Base-by-base conservation (phyloP, 2,329 filamentous ascomycete species). In the Ceratocystis cubensis region DNA sequence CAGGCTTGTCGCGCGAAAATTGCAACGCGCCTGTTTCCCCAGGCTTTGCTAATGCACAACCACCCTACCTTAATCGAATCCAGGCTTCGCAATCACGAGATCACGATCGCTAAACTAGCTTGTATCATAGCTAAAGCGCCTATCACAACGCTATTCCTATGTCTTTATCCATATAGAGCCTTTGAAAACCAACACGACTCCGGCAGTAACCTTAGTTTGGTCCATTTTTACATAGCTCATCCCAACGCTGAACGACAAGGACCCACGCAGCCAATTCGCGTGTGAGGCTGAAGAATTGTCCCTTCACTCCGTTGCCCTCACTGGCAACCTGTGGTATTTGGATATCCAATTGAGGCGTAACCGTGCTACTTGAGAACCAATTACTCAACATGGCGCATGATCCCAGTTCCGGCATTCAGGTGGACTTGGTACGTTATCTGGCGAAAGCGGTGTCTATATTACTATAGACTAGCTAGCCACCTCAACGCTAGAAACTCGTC, bases 331-430 rank as follows among this genome's bases (percentile, higher is more conserved):
- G 37, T 13, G 37, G 37, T 13, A 3, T 15, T 41, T 4, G 10
- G 37, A 15, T 41, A 41, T 41, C 37, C 10, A 41, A 5, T 41
- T 41, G 37, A 41, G 3, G 37, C 37, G 37, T 15, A 41, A 10
- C 13, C 37, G 37, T 41, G 37, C 37, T 41, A 41, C 37, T 41
- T 15, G 37, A 13, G 37, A 41, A 41, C 37, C 37, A 41, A 41
- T 41, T 41, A 41, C 37, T 68, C 70, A 75, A 48, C 68, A 77
- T 78, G 76, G 75, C 76, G 71, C 75, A 76, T 62, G 76, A 78
- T 70, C 76, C 76, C 61, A 78, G 76, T 70, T 73, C 75, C 71
- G 75, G 74, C 70, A 75, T 78, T 70, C 75, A 77, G 33, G 75
- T 75, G 73, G 76, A 78, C 70, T 73, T 78, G 67, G 76, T 78